Conservation (phyloP, 1,139 yeast species). For the Fermentozyma sake region DNA sequence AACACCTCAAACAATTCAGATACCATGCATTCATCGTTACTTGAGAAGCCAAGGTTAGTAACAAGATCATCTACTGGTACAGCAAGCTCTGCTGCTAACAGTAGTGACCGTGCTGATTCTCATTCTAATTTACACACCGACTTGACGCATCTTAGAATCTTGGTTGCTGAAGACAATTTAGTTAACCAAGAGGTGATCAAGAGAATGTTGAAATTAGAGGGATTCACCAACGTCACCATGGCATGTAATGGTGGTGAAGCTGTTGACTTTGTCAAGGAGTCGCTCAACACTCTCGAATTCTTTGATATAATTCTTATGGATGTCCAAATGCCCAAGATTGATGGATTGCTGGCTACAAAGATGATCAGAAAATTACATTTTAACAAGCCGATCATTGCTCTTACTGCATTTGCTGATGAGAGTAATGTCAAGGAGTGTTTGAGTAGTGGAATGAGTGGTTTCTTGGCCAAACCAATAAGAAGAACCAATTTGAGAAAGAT, state of each 20-base stretch:
- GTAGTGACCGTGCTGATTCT: slow-evolving; percentile 15
- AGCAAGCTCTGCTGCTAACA: slow-evolving; percentile 34
- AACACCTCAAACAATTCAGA: too few species aligned
- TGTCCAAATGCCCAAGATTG: slow-evolving; percentile 92
- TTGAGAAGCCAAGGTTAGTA: slow-evolving; percentile 44
- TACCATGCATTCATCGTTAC: slow-evolving; percentile 9
- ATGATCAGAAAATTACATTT: slow-evolving; percentile 63
- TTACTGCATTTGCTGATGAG: slow-evolving; percentile 92
- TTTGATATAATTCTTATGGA: slow-evolving; percentile 90
- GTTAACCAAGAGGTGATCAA: slow-evolving; percentile 90
- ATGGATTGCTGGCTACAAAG: slow-evolving; percentile 80
- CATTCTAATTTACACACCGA: slow-evolving; percentile 21
- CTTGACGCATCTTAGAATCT: slow-evolving; percentile 46
- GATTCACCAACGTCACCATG: slow-evolving; percentile 62
- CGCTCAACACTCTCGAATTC: slow-evolving; percentile 29
- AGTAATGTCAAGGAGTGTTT: slow-evolving; percentile 75
- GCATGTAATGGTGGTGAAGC: slow-evolving; percentile 94
- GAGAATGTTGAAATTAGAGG: slow-evolving; percentile 79
- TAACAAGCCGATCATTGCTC: slow-evolving; percentile 77
- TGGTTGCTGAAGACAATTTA: slow-evolving; percentile 92
- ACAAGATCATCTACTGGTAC: slow-evolving; percentile 56
- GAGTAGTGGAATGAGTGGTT: slow-evolving; percentile 83
- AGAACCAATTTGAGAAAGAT: slow-evolving; percentile 59
- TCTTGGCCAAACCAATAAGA: slow-evolving; percentile 82
- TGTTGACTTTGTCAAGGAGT: slow-evolving; percentile 54